Conservation (phyloP, 2,329 filamentous ascomycete species). For the Pseudogymnoascus sp. region DNA sequence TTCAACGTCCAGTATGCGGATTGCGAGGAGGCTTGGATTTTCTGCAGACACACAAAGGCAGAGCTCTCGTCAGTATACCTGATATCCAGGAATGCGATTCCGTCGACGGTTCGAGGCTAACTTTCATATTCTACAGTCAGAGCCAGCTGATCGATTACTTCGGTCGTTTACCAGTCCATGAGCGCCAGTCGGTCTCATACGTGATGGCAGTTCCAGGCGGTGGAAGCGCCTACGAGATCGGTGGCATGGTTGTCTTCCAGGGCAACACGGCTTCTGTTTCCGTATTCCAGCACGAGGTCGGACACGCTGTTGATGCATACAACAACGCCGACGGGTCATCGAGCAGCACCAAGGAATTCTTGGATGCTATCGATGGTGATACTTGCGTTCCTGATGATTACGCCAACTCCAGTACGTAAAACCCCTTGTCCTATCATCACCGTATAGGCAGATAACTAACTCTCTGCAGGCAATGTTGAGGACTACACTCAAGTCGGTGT, state of each 20-base stretch:
- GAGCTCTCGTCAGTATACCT: conserved; percentile 15
- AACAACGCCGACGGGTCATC: background rate
- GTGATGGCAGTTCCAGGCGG: conserved; percentile 22
- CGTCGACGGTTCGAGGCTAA: background rate
- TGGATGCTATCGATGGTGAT: background rate
- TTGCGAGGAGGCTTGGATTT: conserved; percentile 28
- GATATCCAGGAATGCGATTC: background rate
- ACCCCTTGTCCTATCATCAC: conserved; percentile 18
- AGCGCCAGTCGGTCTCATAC: conserved; percentile 26
- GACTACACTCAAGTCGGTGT: conserved; percentile 27
- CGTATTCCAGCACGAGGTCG: conserved; percentile 12
- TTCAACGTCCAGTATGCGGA: conserved; percentile 28
- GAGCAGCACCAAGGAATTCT: conserved; percentile 5
- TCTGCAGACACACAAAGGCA: conserved; percentile 30
- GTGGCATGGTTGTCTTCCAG: conserved; percentile 22
- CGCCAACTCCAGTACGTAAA: conserved; percentile 21
- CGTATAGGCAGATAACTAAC: conserved; percentile 18
- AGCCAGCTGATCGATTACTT: conserved; percentile 18
- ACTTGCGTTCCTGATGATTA: conserved; percentile 16
- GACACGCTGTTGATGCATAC: conserved; percentile 12
- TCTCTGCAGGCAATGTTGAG: conserved; percentile 22
- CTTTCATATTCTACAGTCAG: conserved; percentile 7
- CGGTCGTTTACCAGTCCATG: conserved; percentile 29
- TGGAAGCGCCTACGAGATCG: conserved; percentile 19
- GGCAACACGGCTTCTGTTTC: conserved; percentile 5